phyloP scores from a whole-genome alignment of 139 green algal species.

The Volvox reticuliferus region DNA sequence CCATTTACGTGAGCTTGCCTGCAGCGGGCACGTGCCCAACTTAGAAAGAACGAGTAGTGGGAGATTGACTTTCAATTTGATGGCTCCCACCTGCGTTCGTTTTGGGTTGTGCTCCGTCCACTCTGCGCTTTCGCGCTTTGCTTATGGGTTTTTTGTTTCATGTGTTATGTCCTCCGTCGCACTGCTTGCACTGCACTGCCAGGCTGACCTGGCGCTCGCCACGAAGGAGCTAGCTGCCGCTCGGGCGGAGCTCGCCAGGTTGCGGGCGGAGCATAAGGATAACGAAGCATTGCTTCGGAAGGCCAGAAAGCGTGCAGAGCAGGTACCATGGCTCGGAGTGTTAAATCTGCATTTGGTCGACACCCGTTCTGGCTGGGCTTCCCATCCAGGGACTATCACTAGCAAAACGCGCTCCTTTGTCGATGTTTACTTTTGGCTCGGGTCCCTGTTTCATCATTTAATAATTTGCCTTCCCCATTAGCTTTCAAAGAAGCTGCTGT shows the following conservation, averaged over 20 bases:
- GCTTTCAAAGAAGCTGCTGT: not conserved
- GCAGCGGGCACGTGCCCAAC: no score
- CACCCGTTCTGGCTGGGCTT: not conserved
- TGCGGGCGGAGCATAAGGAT: conserved; percentile 47
- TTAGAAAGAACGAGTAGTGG: no score
- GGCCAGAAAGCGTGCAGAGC: conserved; percentile 55
- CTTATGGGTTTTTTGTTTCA: no score
- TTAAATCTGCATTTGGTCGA: not conserved
- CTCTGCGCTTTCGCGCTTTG: no score
- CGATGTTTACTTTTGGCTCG: not conserved
- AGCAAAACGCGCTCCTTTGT: not conserved
- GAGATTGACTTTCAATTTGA: no score
- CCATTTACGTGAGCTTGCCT: no score
- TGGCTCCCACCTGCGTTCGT: no score
- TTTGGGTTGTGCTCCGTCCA: no score
- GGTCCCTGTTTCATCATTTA: no score
- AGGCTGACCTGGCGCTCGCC: conserved; percentile 20
- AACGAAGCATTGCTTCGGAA: conserved; percentile 56
- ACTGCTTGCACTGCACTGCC: not conserved
- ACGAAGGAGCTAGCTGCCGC: conserved; percentile 42
- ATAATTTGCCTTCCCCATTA: no score
- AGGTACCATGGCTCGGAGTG: conserved; percentile 20
- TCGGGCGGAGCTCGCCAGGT: conserved; percentile 15
- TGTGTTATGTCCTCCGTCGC: no score
- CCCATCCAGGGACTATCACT: not conserved